Conservation (phyloP, 208 protist species). For the Crithidia expoeki region DNA sequence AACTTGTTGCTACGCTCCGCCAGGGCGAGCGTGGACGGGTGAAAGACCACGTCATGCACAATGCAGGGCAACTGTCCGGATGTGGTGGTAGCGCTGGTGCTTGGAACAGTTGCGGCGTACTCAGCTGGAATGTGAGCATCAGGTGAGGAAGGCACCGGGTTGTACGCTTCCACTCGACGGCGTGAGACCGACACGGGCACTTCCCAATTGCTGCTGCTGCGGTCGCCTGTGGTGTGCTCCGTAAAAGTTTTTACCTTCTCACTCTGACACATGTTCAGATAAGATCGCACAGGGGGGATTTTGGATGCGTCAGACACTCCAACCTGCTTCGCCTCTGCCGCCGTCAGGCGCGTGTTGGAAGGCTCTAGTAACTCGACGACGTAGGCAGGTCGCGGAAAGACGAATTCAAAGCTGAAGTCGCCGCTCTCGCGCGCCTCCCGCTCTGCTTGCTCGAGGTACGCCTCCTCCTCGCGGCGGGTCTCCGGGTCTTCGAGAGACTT, state of each 20-base stretch:
- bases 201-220: constrained; percentile 82
- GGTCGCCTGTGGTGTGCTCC: constrained; percentile 73
- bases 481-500: constrained; percentile 84
- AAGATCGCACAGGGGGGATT: constrained; percentile 35
- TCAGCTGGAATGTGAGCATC: constrained; percentile 14
- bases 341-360: constrained; percentile 15
- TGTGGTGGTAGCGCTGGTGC: not conserved
- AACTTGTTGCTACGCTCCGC: constrained; percentile 79
- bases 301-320: constrained; percentile 6
- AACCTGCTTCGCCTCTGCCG: constrained; percentile 18
- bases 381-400: constrained; percentile 82
- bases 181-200: constrained; percentile 85
- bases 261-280: constrained; percentile 81
- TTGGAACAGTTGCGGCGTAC: constrained; percentile 5
- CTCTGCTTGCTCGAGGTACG: constrained; percentile 88
- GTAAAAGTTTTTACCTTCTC: constrained; percentile 81
- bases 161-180: constrained; percentile 67
- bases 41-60: constrained; percentile 89
- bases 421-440: constrained; percentile 79
- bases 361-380: constrained; percentile 85
- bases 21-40: constrained; percentile 76
- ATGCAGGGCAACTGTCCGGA: constrained; percentile 40
- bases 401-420: constrained; percentile 92
- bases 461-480: constrained; percentile 87
- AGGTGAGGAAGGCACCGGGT: constrained; percentile 11